Conservation (phyloP, 2,329 filamentous ascomycete species). For the Pseudogymnoascus pannorum region DNA sequence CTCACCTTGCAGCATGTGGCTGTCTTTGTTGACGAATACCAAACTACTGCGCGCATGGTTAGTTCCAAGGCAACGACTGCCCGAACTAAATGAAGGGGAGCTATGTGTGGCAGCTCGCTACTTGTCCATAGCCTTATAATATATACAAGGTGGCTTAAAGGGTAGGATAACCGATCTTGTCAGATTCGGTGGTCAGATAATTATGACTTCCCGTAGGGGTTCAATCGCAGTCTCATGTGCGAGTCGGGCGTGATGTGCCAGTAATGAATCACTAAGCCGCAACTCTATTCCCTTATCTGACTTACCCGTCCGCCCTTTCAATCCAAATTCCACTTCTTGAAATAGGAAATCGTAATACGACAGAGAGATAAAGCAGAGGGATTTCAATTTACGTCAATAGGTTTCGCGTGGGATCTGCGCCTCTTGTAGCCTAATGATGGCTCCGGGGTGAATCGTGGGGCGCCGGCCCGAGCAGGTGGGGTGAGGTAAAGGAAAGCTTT, state of each 20-base stretch:
- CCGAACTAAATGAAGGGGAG: background rate
- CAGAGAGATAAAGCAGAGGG: background rate
- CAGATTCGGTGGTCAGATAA: background rate
- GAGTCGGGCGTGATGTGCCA: background rate
- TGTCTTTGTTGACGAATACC: background rate
- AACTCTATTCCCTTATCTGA: background rate
- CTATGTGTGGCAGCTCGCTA: background rate
- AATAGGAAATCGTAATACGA: background rate
- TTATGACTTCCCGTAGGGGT: background rate
- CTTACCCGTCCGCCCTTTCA: background rate
- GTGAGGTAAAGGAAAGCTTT: background rate
- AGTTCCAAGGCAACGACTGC: background rate
- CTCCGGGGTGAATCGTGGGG: background rate
- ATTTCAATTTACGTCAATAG: background rate
- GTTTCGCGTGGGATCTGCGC: background rate
- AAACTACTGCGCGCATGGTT: background rate
- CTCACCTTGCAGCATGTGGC: background rate
- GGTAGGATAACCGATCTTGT: background rate
- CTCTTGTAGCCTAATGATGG: background rate
- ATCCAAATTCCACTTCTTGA: background rate
- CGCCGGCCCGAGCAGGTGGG: background rate
- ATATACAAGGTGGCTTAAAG: background rate
- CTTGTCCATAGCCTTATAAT: background rate
- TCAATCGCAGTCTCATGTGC: background rate
- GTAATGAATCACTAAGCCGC: too few species aligned